A percentile compares a stretch with the other conserved stretches of the same genome.
These are phyloP conservation scores for Ramicandelaber brevisporus DNA, from an alignment of 192 early-diverging fungal genomes.

Conservation along the genomic window DNA sequence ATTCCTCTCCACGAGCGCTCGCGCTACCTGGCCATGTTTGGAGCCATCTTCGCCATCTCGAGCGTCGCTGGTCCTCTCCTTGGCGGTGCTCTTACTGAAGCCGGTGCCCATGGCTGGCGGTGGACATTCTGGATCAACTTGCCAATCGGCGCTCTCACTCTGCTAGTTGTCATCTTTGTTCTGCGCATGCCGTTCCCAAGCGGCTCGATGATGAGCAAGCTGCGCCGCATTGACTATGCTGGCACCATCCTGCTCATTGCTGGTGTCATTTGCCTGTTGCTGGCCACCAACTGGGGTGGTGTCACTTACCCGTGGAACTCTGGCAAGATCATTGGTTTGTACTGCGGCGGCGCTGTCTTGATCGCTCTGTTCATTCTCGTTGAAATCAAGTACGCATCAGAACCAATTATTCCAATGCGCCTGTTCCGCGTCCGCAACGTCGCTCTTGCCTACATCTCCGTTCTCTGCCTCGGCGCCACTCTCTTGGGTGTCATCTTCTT, in stretches of 20 bases:
- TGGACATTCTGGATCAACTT: slow-evolving; percentile 66
- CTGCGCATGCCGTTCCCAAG: slow-evolving; percentile 27
- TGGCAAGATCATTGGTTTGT: slow-evolving; percentile 20
- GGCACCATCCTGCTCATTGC: slow-evolving; percentile 28
- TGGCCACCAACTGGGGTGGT: slow-evolving; percentile 52
- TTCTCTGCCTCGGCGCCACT: slow-evolving; percentile 14
- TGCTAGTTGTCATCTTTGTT: slow-evolving; percentile 22
- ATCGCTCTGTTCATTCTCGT: slow-evolving; percentile 29
- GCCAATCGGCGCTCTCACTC: slow-evolving; percentile 43
- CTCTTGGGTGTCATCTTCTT: slow-evolving; percentile 27
- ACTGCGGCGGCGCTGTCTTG: slow-evolving; percentile 24
- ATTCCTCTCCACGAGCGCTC: slow-evolving; percentile 62
- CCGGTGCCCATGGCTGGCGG: slow-evolving; percentile 28
- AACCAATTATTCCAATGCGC: slow-evolving; percentile 54
- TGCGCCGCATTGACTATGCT: slow-evolving; percentile 36
- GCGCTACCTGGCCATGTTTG: slow-evolving; percentile 64
- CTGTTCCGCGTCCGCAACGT: slow-evolving; percentile 27
- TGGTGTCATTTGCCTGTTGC: slow-evolving; percentile 28
- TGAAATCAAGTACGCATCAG: slow-evolving; percentile 36
- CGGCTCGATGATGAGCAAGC: slow-evolving; percentile 26
- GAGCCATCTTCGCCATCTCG: slow-evolving; percentile 50
- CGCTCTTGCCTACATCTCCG: slow-evolving; percentile 9
- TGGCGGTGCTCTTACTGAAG: slow-evolving; percentile 64
- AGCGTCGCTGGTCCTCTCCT: slow-evolving; percentile 59
- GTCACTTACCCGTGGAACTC: slow-evolving; percentile 39